phyloP scores from a whole-genome alignment of 352 stramenopile genomes.

The Pythium coloratum region DNA sequence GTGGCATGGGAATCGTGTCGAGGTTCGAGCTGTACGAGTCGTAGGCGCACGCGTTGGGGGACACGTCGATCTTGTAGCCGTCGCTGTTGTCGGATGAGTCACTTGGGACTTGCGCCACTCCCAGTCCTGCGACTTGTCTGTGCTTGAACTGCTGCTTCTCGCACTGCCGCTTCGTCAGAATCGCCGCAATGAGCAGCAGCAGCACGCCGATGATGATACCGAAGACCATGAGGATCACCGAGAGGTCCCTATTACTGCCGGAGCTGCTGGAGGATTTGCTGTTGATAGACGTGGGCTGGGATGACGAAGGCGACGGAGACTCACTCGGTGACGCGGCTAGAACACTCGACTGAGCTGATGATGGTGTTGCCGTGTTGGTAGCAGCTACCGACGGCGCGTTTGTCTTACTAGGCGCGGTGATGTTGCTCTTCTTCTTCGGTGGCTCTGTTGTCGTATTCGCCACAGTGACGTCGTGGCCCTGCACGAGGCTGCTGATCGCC shows the following conservation, averaged over 20 bases:
- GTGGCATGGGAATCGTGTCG: not conserved
- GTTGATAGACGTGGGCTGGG: not conserved
- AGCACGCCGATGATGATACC: not conserved
- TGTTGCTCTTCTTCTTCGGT: not conserved
- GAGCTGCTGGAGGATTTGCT: not conserved
- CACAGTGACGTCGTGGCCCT: not conserved
- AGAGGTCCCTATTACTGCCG: not conserved
- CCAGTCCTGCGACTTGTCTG: not conserved
- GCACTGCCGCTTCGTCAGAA: not conserved
- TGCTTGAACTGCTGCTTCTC: not conserved
- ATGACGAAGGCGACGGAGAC: not conserved
- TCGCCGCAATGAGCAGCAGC: not conserved
- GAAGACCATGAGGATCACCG: not conserved
- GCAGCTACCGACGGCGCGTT: not conserved
- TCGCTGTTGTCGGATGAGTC: not conserved
- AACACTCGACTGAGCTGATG: not conserved
- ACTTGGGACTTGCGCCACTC: not conserved
- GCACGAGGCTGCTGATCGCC: not conserved
- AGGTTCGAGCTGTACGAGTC: not conserved
- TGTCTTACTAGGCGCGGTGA: not conserved
- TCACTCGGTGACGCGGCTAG: not conserved
- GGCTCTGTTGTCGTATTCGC: not conserved
- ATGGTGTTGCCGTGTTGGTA: not conserved
- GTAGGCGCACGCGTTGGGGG: not conserved
- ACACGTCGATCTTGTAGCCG: not conserved